Evolutionary conservation across 2,329 filamentous ascomycete species (phyloP).

Genomic region (Ustilaginoidea virens): DNA sequence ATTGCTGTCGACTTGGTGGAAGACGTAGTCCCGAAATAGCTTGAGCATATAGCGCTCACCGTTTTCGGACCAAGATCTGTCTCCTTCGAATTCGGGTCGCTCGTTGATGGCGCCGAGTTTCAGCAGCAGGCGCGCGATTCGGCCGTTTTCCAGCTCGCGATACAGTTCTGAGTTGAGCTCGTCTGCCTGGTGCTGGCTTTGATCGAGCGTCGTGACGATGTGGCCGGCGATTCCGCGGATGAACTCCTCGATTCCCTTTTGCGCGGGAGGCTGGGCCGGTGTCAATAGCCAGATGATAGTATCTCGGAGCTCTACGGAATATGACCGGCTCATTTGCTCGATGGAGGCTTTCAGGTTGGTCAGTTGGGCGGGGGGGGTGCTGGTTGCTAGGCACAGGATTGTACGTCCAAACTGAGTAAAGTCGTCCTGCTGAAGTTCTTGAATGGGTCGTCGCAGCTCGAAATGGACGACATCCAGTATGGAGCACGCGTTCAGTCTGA

Average conservation of each 20-base stretch:
- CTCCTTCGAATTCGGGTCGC: constrained; percentile 67
- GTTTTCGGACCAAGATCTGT: constrained; percentile 74
- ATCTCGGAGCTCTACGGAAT: constrained; percentile 64
- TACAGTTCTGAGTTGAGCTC: constrained; percentile 55
- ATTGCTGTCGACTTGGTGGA: constrained; percentile 82
- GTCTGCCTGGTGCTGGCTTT: constrained; percentile 65
- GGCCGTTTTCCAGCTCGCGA: constrained; percentile 78
- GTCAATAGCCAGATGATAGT: constrained; percentile 71
- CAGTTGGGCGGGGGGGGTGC: constrained; percentile 36
- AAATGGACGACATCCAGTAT: constrained; percentile 82
- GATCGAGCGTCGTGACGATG: constrained; percentile 60
- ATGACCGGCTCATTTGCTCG: constrained; percentile 62
- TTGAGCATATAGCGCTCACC: constrained; percentile 88
- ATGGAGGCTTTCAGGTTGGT: constrained; percentile 54
- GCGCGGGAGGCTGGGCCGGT: constrained; percentile 35
- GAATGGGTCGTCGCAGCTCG: constrained; percentile 50
- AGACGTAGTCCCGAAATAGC: constrained; percentile 91
- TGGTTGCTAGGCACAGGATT: constrained; percentile 68
- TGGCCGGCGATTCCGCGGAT: constrained; percentile 65
- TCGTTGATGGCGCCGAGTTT: constrained; percentile 87
- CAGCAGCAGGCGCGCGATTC: constrained; percentile 60
- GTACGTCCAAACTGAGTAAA: constrained; percentile 71
- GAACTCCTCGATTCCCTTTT: constrained; percentile 67
- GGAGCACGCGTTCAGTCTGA: constrained; percentile 76
- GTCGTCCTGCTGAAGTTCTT: constrained; percentile 78